These are phyloP conservation scores for Arthrobotrys pseudoclavata DNA, from an alignment of 2,329 filamentous ascomycete genomes.

Conservation along the genomic window DNA sequence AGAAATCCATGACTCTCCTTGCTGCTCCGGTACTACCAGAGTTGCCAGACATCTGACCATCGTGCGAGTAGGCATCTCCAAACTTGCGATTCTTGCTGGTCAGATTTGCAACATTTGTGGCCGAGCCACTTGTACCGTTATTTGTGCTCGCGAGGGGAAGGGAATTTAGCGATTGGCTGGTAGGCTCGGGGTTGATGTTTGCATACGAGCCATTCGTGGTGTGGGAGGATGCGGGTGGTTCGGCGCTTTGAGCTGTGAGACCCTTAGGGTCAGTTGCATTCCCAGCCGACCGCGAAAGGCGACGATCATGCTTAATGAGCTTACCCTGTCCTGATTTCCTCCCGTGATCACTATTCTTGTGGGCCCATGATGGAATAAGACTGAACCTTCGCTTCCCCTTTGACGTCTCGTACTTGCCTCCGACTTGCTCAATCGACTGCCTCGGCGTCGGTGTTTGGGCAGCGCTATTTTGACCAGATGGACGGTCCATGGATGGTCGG, in stretches of 20 bases:
- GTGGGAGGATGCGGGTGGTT: constrained; percentile 48
- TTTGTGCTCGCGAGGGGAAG: constrained; percentile 48
- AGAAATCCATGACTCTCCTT: constrained; percentile 97
- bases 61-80: constrained; percentile 83
- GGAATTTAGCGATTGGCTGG: constrained; percentile 63
- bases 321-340: constrained; percentile 60
- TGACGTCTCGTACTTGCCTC: constrained; percentile 72
- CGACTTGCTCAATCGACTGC: constrained; percentile 79
- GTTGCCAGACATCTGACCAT: constrained; percentile 73
- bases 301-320: constrained; percentile 60
- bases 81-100: constrained; percentile 89
- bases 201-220: constrained; percentile 62
- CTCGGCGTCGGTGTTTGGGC: constrained; percentile 69
- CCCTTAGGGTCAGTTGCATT: constrained; percentile 58
- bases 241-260: constrained; percentile 46
- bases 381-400: constrained; percentile 73
- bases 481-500: constrained; percentile 66
- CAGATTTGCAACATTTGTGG: constrained; percentile 71
- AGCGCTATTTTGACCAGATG: constrained; percentile 51
- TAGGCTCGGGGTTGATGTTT: constrained; percentile 63
- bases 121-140: constrained; percentile 69
- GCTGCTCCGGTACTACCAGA: constrained; percentile 86
- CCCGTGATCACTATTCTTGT: constrained; percentile 54
- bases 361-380: constrained; percentile 72
- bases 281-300: constrained; percentile 59